Conservation (phyloP, 306 rosid genomes). For the Lagenaria siceraria region DNA sequence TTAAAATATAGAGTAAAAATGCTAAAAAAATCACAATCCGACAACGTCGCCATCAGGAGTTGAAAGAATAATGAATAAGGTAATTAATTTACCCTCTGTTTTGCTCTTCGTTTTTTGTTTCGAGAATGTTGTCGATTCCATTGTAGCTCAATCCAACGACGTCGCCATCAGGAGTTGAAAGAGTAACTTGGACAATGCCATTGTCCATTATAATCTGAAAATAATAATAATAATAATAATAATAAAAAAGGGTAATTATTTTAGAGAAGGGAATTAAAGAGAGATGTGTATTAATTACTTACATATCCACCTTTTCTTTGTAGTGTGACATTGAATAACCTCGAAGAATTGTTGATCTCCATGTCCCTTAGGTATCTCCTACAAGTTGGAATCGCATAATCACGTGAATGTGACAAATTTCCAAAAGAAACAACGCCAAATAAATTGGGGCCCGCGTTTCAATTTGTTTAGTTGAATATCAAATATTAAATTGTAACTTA, state of each 20-base stretch:
- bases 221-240: too few species aligned
- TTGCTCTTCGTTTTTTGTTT: neutral
- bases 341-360: neutral
- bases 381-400: neutral
- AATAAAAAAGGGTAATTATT: too few species aligned
- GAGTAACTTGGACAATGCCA: slow-evolving; percentile 37
- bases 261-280: neutral
- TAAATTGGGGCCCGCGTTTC: too few species aligned
- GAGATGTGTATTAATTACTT: neutral
- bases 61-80: too few species aligned
- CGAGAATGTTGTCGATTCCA: slow-evolving; percentile 39
- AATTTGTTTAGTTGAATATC: too few species aligned
- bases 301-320: neutral
- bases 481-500: too few species aligned
- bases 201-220: slow-evolving; percentile 44
- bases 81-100: slow-evolving; percentile 56
- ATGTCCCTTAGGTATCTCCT: neutral
- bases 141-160: slow-evolving; percentile 32
- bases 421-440: neutral
- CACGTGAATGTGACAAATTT: neutral
- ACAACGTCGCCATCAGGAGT: too few species aligned
- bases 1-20: too few species aligned
- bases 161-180: slow-evolving; percentile 47
- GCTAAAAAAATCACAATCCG: too few species aligned
- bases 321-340: neutral